These are phyloP conservation scores for Helichrysum umbraculigerum DNA, from an alignment of 129 eudicot species.

Conservation along the genomic window DNA sequence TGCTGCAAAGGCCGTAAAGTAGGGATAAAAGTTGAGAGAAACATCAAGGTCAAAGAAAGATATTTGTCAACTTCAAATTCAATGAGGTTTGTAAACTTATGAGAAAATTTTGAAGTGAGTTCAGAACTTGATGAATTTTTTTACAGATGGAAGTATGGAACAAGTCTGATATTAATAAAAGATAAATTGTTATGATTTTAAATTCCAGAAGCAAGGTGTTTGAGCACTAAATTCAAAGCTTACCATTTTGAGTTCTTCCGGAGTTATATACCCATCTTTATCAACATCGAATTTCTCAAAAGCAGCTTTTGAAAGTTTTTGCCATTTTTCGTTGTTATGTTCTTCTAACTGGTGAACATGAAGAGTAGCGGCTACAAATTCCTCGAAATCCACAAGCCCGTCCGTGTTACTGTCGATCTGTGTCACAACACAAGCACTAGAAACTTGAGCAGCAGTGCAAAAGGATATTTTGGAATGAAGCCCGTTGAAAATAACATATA, in stretches of 20 bases:
- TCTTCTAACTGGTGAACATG: slow-evolving; percentile 92
- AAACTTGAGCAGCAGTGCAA: not conserved
- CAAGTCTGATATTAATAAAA: not conserved
- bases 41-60: not conserved
- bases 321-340: slow-evolving; percentile 84
- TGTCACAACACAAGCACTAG: slow-evolving; percentile 20
- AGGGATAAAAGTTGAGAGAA: not conserved
- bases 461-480: not conserved
- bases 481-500: not conserved
- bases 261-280: slow-evolving; percentile 85
- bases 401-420: slow-evolving; percentile 96
- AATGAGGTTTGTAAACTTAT: not conserved
- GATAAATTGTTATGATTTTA: not conserved
- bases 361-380: slow-evolving; percentile 95
- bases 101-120: not conserved
- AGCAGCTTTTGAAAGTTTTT: slow-evolving; percentile 81
- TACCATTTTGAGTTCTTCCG: slow-evolving; percentile 91
- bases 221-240: slow-evolving; percentile 1
- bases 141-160: not conserved
- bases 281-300: slow-evolving; percentile 93
- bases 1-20: slow-evolving; percentile 48
- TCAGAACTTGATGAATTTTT: not conserved
- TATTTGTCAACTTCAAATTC: slow-evolving; percentile 4
- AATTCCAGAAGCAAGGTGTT: not conserved
- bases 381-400: slow-evolving; percentile 86